phyloP scores from a whole-genome alignment of 306 rosid genomes.

The Cotoneaster glaucophyllus region DNA sequence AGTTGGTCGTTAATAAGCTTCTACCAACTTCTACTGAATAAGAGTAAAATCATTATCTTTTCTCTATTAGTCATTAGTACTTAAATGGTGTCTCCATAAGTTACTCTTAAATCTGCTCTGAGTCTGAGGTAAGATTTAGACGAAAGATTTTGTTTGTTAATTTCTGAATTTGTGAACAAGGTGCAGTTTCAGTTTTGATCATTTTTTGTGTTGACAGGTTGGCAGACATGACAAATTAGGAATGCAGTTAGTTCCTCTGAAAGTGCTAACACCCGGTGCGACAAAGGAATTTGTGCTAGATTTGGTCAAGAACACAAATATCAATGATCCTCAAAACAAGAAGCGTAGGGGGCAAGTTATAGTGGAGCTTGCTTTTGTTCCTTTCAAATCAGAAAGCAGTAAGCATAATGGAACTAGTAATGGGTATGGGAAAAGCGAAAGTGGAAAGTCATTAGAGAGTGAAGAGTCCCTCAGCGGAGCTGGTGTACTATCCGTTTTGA shows the following conservation, averaged over 20 bases:
- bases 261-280: slow-evolving; percentile 51
- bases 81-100: not conserved
- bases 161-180: not conserved
- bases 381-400: slow-evolving; percentile 62
- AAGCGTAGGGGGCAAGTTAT: slow-evolving; percentile 65
- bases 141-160: not conserved
- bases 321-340: slow-evolving; percentile 47
- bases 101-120: not conserved
- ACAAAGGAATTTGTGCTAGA: slow-evolving; percentile 59
- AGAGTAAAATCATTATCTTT: not conserved
- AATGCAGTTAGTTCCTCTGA: slow-evolving; percentile 78
- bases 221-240: slow-evolving; percentile 81
- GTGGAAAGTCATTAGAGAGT: slow-evolving; percentile 33
- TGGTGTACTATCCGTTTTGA: slow-evolving; percentile 62
- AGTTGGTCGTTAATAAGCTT: not conserved
- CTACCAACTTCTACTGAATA: not conserved
- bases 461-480: slow-evolving; percentile 46
- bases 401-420: slow-evolving; percentile 29
- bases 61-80: not conserved
- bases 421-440: slow-evolving; percentile 32
- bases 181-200: not conserved
- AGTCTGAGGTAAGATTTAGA: not conserved
- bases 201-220: slow-evolving; percentile 39
- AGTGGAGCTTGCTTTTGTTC: slow-evolving; percentile 68
- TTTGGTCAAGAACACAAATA: slow-evolving; percentile 65